Percentiles rank a stretch among this genome's conserved stretches.
Conservation (phyloP, 345 rosid species). For the Atalantia buxifolia region DNA sequence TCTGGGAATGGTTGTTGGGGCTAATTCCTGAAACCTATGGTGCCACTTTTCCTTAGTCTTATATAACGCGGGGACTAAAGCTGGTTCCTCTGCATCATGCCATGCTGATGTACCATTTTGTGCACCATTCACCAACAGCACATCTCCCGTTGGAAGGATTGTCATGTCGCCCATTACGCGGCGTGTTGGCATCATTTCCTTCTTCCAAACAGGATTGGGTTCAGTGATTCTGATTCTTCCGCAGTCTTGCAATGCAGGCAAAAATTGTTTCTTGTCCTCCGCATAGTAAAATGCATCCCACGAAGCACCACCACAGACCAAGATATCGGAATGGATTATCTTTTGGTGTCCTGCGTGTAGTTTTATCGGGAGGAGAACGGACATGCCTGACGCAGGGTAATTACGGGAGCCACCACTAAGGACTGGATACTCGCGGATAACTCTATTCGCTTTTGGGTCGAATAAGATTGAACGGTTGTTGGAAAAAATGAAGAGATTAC, state of each 20-base stretch:
- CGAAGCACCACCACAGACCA: conserved; percentile 62
- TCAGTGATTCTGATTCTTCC: conserved; percentile 47
- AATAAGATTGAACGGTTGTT: conserved; percentile 48
- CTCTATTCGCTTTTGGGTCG: conserved; percentile 36
- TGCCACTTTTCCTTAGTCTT: conserved; percentile 12
- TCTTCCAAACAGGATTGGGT: conserved; percentile 50
- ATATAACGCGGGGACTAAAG: conserved; percentile 49
- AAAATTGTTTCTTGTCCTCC: conserved; percentile 31
- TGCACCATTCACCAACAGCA: conserved; percentile 73
- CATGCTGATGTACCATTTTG: conserved; percentile 66
- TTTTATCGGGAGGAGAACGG: conserved; percentile 52
- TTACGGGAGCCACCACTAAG: conserved; percentile 58
- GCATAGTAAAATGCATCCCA: conserved; percentile 35
- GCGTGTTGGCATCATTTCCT: conserved; percentile 60
- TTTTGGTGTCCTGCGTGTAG: conserved; percentile 7
- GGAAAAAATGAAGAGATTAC: conserved; percentile 21
- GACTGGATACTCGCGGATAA: conserved; percentile 59
- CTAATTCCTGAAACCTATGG: conserved; percentile 37
- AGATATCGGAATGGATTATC: conserved; percentile 39
- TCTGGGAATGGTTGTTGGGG: conserved; percentile 45
- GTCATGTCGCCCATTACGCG: conserved; percentile 75
- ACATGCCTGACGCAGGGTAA: conserved; percentile 58
- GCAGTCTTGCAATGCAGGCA: conserved; percentile 54
- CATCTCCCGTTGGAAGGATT: conserved; percentile 68
- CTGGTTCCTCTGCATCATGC: conserved; percentile 65